Evolutionary conservation across 2,329 filamentous ascomycete genomes (phyloP).

Genomic region (Diaporthe sp.): DNA sequence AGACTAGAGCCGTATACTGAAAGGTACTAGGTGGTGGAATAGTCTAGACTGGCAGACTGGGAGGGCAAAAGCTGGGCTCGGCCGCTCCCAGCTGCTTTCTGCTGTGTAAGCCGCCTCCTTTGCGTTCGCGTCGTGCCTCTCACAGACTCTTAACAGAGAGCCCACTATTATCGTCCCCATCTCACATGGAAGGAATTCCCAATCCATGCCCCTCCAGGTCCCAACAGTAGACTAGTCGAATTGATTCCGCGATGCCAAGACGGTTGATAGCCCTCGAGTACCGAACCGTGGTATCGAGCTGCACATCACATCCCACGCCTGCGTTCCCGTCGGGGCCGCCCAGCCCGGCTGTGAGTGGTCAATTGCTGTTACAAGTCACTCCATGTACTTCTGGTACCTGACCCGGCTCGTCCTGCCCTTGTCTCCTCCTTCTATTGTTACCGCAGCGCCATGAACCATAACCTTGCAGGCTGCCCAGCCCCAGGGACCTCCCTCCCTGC

Average conservation of each 20-base stretch:
- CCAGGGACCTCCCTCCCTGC: slow-evolving; percentile 9
- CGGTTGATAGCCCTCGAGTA: not conserved
- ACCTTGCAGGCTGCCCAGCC: slow-evolving; percentile 11
- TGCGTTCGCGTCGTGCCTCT: not conserved
- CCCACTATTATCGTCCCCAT: not conserved
- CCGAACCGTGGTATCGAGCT: slow-evolving; percentile 25
- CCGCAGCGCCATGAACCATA: not conserved
- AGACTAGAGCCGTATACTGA: slow-evolving; percentile 4
- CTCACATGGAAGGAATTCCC: not conserved
- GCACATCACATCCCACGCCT: slow-evolving; percentile 20
- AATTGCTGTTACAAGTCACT: not conserved
- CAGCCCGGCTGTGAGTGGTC: slow-evolving; percentile 6
- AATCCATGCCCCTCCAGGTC: not conserved
- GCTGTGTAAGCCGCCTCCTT: not conserved
- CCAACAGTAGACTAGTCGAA: not conserved
- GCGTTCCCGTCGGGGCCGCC: not conserved
- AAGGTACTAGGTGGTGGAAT: not conserved
- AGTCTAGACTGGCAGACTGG: not conserved
- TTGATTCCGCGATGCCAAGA: slow-evolving; percentile 10
- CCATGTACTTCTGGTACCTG: slow-evolving; percentile 17
- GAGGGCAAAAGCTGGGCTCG: not conserved
- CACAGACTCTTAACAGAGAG: too few species aligned
- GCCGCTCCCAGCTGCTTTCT: not conserved
- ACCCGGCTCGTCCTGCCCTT: slow-evolving; percentile 10
- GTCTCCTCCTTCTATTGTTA: not conserved